phyloP scores from a whole-genome alignment of 352 stramenopile species.

The Pilasporangium apinafurcum region DNA sequence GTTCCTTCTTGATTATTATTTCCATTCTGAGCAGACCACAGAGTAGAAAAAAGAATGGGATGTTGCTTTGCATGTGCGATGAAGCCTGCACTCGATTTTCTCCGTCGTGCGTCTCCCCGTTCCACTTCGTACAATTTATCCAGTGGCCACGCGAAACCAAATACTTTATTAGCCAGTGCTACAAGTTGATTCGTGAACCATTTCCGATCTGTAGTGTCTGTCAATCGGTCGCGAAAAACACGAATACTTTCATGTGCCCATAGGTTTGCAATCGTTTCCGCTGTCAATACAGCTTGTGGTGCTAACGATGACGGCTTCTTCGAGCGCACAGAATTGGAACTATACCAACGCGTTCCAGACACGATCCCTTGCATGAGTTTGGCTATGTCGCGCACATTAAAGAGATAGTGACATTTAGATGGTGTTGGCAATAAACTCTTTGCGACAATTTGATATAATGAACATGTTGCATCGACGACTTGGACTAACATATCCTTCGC shows the following conservation, averaged over 20 bases:
- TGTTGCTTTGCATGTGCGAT: neutral
- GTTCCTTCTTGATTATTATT: neutral
- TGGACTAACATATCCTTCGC: slow-evolving; percentile 44
- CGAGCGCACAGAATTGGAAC: slow-evolving; percentile 1
- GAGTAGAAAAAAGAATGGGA: slow-evolving; percentile 5
- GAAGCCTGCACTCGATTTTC: neutral
- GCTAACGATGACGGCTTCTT: slow-evolving; percentile 4
- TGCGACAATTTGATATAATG: slow-evolving; percentile 52
- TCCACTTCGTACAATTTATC: slow-evolving; percentile 24
- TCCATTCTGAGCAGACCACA: neutral
- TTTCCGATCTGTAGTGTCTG: slow-evolving; percentile 68
- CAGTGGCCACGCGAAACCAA: slow-evolving; percentile 60
- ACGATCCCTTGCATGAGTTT: slow-evolving; percentile 85
- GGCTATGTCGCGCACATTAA: slow-evolving; percentile 75
- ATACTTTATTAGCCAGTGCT: slow-evolving; percentile 42
- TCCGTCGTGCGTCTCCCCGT: neutral
- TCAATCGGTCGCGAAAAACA: slow-evolving; percentile 91
- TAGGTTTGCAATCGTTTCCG: slow-evolving; percentile 56
- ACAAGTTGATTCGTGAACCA: slow-evolving; percentile 87
- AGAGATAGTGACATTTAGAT: slow-evolving; percentile 79
- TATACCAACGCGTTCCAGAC: slow-evolving; percentile 24
- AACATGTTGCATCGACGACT: slow-evolving; percentile 55
- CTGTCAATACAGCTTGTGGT: slow-evolving; percentile 7
- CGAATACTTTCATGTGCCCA: slow-evolving; percentile 89
- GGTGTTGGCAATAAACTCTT: slow-evolving; percentile 62